Evolutionary conservation across 148 eudicot genomes (phyloP).

Genomic region (Fallopia convolvulus): DNA sequence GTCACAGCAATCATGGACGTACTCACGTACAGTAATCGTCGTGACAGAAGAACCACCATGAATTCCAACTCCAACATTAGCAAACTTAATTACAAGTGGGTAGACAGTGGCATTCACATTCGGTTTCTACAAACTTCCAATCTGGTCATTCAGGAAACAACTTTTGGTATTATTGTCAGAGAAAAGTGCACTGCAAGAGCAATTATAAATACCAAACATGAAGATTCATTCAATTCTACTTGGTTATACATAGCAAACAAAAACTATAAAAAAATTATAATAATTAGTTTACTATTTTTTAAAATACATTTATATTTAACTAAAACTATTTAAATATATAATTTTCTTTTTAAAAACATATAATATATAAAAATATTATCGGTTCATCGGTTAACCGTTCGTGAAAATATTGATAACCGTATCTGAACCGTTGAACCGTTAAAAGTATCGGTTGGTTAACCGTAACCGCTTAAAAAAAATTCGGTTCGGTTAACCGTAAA

Average conservation of each 20-base stretch:
- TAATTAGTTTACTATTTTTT: too few relatives aligned
- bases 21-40: neutral
- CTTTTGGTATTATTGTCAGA: slow-evolving; percentile 55
- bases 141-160: slow-evolving; percentile 56
- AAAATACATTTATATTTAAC: too few relatives aligned
- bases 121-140: slow-evolving; percentile 58
- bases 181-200: slow-evolving; percentile 74
- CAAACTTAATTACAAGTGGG: slow-evolving; percentile 44
- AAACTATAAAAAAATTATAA: too few relatives aligned
- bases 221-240: neutral
- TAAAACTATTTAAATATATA: too few relatives aligned
- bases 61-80: neutral
- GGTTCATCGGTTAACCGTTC: too few relatives aligned
- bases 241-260: neutral
- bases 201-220: slow-evolving; percentile 23
- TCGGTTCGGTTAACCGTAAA: too few relatives aligned
- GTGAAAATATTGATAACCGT: too few relatives aligned
- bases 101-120: slow-evolving; percentile 21
- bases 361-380: too few relatives aligned
- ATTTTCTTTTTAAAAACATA: too few relatives aligned
- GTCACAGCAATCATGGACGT: slow-evolving; percentile 16
- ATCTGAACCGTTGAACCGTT: too few relatives aligned
- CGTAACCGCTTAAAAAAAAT: too few relatives aligned
- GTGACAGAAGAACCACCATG: neutral
- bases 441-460: too few relatives aligned